Conservation (phyloP, 2,329 filamentous ascomycete genomes). For the Cordyceps militaris region DNA sequence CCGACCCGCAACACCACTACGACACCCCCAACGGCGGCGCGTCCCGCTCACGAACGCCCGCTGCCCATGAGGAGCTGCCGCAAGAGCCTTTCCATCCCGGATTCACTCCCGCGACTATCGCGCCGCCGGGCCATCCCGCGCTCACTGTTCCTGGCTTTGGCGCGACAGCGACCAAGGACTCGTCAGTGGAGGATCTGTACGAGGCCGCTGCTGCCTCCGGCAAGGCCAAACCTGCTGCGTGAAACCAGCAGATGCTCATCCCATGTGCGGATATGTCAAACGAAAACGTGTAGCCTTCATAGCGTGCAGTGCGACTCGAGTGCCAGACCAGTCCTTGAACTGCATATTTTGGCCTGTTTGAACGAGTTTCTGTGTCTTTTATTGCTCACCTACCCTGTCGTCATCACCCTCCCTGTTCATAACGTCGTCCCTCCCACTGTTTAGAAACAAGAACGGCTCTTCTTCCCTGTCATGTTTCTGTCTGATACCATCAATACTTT, state of each 20-base stretch:
- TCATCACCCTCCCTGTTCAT: background rate
- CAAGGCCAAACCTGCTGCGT: constrained; percentile 1
- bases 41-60: background rate
- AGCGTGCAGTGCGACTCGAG: background rate
- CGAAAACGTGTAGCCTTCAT: background rate
- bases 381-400: background rate
- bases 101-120: constrained; percentile 18
- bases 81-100: constrained; percentile 35
- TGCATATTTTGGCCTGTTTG: background rate
- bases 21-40: background rate
- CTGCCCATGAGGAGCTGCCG: constrained; percentile 20
- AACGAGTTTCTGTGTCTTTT: background rate
- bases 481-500: background rate
- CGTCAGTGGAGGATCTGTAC: constrained; percentile 8
- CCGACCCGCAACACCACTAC: constrained; percentile 22
- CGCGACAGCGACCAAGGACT: background rate
- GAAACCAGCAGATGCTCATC: background rate
- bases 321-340: background rate
- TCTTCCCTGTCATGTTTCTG: background rate
- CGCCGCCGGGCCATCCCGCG: background rate
- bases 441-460: background rate
- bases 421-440: background rate
- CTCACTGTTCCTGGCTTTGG: no score
- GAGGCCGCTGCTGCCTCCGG: background rate
- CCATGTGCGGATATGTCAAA: background rate